These are phyloP conservation scores for Citrullus mucosospermus DNA, from an alignment of 306 rosid species.

Conservation along the genomic window DNA sequence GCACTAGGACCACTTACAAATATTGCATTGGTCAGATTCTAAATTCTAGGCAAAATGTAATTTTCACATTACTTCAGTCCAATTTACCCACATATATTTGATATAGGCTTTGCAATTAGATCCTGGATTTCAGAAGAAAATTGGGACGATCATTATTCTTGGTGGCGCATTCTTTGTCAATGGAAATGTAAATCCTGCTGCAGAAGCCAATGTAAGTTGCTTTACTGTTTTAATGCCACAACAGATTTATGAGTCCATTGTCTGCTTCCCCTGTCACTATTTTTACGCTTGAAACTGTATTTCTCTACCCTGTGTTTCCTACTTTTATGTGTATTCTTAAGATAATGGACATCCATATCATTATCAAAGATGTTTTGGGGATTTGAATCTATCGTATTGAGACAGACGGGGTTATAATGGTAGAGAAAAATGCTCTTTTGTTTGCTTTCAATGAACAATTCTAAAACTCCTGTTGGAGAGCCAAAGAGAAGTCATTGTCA, in stretches of 20 bases:
- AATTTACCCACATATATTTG: background rate
- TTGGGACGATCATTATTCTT: conserved; percentile 68
- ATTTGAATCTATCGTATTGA: background rate
- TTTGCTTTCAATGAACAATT: background rate
- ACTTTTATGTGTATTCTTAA: background rate
- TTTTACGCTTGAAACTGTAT: background rate
- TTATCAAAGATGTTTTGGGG: background rate
- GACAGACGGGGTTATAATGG: background rate
- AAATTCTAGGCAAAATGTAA: background rate
- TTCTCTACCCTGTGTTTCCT: background rate
- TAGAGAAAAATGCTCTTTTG: background rate
- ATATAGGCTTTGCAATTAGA: conserved; percentile 72
- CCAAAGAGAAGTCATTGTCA: background rate
- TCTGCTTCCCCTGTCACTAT: background rate
- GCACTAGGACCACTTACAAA: conserved; percentile 94
- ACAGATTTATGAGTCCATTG: background rate
- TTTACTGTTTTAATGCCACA: background rate
- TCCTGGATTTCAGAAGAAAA: conserved; percentile 53
- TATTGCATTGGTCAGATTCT: conserved; percentile 61
- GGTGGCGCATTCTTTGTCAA: conserved; percentile 86
- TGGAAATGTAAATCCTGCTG: conserved; percentile 91
- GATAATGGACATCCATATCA: background rate
- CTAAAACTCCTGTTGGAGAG: background rate
- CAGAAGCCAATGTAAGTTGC: conserved; percentile 76
- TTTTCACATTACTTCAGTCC: background rate